Conservation (phyloP, 257 asterid species). For the Jacaranda copaia region DNA sequence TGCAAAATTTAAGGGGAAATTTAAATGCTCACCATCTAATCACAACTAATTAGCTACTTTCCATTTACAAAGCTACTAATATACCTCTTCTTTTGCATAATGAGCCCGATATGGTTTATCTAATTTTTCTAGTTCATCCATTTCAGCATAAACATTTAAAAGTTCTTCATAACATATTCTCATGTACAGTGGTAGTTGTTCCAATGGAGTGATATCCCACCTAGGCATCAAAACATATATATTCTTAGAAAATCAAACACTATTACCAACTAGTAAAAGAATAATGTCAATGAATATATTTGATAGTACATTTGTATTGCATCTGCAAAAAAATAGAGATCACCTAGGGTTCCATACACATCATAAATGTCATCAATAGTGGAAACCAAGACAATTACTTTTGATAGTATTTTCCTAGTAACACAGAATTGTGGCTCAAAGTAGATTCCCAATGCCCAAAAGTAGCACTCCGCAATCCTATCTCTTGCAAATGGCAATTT, state of each 20-base stretch:
- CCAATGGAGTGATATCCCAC: constrained; percentile 30
- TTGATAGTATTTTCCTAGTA: background rate
- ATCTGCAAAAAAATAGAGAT: background rate
- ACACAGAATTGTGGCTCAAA: background rate
- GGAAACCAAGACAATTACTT: background rate
- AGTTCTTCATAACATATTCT: constrained; percentile 15
- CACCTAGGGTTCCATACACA: background rate
- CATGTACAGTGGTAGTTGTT: constrained; percentile 36
- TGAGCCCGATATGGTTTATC: background rate
- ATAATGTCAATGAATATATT: too few relatives aligned
- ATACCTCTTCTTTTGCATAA: background rate
- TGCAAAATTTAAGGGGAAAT: too few relatives aligned
- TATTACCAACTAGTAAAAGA: too few relatives aligned
- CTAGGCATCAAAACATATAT: constrained; percentile 3
- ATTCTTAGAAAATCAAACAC: too few relatives aligned
- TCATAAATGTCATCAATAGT: background rate
- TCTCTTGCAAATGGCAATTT: background rate
- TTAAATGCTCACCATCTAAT: too few relatives aligned
- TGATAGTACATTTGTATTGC: background rate
- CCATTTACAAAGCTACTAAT: too few relatives aligned
- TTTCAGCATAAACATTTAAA: background rate
- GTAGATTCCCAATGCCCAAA: background rate
- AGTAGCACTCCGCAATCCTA: background rate
- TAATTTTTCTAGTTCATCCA: background rate
- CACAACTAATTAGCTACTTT: too few relatives aligned